Evolutionary conservation across 345 rosid genomes (phyloP), one percentile per base, ranked within the genome.

Genomic region (Gossypium raimondii): DNA sequence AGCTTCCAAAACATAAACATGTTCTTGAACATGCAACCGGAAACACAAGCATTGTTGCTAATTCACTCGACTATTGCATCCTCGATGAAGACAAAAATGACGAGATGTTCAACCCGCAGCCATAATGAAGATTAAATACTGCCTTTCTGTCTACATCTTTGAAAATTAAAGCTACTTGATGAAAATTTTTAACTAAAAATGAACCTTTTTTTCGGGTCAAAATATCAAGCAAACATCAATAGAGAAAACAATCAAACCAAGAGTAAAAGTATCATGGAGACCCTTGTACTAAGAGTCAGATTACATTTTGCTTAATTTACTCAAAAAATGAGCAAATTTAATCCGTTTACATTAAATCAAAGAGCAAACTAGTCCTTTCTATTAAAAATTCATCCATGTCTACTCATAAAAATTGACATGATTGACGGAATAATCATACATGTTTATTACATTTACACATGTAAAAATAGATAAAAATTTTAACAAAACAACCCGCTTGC

Each of bases 61-160:
- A 9, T 62, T 17, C 59, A 25, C 45, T 51, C 38, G 44, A 69
- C 45, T 45, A 60, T 27, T 29, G 48, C 50, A 34, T 41, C 63
- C 63, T 34, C 51, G 11, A 34, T 53, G 50, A 70, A 70, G 44
- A 18, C 56, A 34, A 44, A 53, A 73, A 10, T 18, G 44, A 70
- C 11, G 61, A n/a, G 62, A 70, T 70, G 74, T 61, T 70, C 60
- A 69, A 52, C 62, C 74, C 62, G 20, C 29, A 11, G 74, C 48
- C 62, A n/a, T 61, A 53, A 53, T 52, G 74, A 70, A 70, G 74
- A 70, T 53, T 53, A 62, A 11, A 27, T 70, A 29, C 62, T 38
- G 18, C 74, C 48, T 53, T 34, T 48, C 73, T 17, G 48, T 70
- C 62, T 53, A 20, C 50, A 53, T 29, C 18, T 53, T 70, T 45